Conservation (phyloP, 2,329 filamentous ascomycete species). For the Botrytis medusae region DNA sequence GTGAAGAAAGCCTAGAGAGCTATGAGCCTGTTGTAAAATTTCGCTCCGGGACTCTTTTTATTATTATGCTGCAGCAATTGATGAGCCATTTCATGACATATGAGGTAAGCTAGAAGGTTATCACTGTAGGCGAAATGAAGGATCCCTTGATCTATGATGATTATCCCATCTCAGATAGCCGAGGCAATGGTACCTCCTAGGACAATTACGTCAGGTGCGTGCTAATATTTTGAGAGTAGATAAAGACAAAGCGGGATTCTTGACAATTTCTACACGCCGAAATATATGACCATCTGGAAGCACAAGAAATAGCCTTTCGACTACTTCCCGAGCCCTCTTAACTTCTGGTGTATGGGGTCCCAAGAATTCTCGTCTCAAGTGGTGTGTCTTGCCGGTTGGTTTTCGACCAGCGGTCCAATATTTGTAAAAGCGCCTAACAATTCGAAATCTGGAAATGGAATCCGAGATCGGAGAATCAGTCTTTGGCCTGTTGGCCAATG, state of each 20-base stretch:
- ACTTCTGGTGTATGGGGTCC: not conserved
- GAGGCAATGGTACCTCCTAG: not conserved
- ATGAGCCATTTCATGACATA: slow-evolving; percentile 12
- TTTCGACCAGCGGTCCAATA: not conserved
- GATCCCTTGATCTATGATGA: not conserved
- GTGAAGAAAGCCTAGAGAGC: not conserved
- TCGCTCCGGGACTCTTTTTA: accelerated
- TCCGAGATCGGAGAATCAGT: not conserved
- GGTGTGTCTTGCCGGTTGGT: not conserved
- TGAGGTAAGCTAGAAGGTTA: not conserved
- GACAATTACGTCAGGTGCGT: not conserved
- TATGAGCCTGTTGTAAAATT: accelerated
- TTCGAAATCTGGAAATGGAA: not conserved
- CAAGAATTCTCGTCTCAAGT: not conserved
- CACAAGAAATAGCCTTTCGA: not conserved
- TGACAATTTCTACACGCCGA: not conserved
- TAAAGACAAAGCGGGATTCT: not conserved
- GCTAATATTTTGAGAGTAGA: not conserved
- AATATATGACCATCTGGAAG: not conserved
- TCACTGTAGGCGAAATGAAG: not conserved
- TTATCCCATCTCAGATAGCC: not conserved
- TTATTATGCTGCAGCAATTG: not conserved
- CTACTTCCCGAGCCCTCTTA: not conserved
- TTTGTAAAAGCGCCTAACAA: not conserved
- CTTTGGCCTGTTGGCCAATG: not conserved